Base-by-base conservation (phyloP, 192 early-diverging fungal genomes). In the Paraglomus occultum region DNA sequence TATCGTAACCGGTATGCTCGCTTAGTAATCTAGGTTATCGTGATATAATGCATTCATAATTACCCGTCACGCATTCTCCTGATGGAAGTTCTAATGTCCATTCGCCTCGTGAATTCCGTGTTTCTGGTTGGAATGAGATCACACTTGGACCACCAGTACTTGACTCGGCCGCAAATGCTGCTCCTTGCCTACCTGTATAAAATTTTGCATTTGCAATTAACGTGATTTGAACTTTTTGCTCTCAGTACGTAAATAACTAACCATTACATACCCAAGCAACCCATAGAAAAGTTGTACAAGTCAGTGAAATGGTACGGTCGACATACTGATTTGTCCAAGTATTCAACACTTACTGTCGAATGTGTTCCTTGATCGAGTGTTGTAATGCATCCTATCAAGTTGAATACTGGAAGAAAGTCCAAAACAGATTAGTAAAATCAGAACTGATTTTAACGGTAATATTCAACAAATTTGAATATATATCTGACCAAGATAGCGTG, bases 271-370 rank as follows among this genome's bases (percentile, higher is more conserved):
- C 83, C 77, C 12, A 99, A 78, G 53, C 87, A 81, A 0, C 92
- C 94, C 85, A 97, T 83, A 5, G 87, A 82, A 78, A 86, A 94
- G 48, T 88, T 84, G 73, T 83, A 81, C 68, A 85, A 82, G 71
- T 97, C 94, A 3, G 88, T 85, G 55, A 97, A 96, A 74, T 90
- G 88, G 54, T 91, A 90, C 64, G 90, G 89, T 44, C 92, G 83
- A 51, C 84, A 77, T 7, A 85, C 64, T 14, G 92, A 82, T 67
- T 92, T 87, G 82, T 99, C 94, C 75, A 95, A 90, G 69, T 92
- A 96, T 52, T 92, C 90, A 5, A 99, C 89, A 72, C 92, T 89
- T 14, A 99, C 72, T 11, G 88, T 92, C 20, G 85, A 84, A 77
- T 92, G 86, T 2, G 85, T 77, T 12, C 80, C 83, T 67, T 92